Base-by-base conservation (phyloP, 805 yeast species). In the Cyberlindnera petersonii region DNA sequence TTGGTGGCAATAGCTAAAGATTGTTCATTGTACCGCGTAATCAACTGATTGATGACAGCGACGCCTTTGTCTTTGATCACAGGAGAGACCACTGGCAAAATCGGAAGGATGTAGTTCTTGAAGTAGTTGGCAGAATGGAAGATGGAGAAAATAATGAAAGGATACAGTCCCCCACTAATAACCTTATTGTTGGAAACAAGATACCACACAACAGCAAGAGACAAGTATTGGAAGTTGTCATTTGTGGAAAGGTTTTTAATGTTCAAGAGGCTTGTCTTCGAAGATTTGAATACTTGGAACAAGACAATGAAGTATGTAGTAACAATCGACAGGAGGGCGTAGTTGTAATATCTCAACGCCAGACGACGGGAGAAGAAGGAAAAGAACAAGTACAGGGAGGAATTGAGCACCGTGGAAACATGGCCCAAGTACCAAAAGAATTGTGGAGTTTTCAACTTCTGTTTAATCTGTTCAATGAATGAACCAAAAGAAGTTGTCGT, bases 341-440 rank as follows among this genome's bases (percentile, higher is more conserved):
- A 60, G 28, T 64, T 59, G 46, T 71, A 74, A 45, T 64, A 68
- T 24, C 52, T 58, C 22, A 54, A 43, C 9, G 70, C 62, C 2
- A 53, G 37, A 1, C 53, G 45, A 46, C 56, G 50, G 8, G 63
- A 56, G 14, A 74, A 65, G 38, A 75, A 65, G 7, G 79, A 68
- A 24, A 54, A 64, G 26, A 72, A 37, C 31, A 65, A 58, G 50
- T 64, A 66, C 15, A 60, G 46, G 4, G 60, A 41, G 51, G 72
- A 71, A 57, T 63, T 72, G 38, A 58, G 48, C 3, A 76, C 47
- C 2, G 79, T 74, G 23, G 68, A 54, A 11, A 74, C 65, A 58
- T 82, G 86, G 14, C 84, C 82, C 20, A 78, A 37, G 48, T 73
- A 82, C 89, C 89, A 82, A 50, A 77, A 77, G 54, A 82, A 79